These are phyloP conservation scores for Yarrowia sp. DNA, from an alignment of 805 yeast genomes.

Conservation along the genomic window DNA sequence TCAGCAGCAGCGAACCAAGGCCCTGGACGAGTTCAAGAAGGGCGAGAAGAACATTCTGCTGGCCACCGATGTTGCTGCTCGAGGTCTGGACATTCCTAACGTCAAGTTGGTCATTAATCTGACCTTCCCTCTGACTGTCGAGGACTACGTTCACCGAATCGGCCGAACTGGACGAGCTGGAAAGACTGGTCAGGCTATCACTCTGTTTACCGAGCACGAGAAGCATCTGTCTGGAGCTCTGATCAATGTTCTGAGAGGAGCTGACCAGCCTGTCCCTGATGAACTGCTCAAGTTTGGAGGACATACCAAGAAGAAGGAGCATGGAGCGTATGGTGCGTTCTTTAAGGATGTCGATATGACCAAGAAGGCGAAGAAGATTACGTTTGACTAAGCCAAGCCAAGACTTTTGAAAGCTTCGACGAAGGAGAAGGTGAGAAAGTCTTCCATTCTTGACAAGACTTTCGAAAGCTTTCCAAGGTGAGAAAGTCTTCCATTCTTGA, in stretches of 20 bases:
- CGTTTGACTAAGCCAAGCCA: constrained; percentile 60
- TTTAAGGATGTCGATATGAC: constrained; percentile 89
- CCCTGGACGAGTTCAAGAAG: constrained; percentile 81
- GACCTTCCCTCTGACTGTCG: constrained; percentile 95
- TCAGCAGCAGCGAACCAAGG: constrained; percentile 89
- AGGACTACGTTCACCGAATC: constrained; percentile 95
- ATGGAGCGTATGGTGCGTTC: constrained; percentile 97
- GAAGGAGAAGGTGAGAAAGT: too few species aligned
- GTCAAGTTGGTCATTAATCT: constrained; percentile 94
- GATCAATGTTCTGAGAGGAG: constrained; percentile 90
- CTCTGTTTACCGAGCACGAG: constrained; percentile 95
- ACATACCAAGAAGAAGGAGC: constrained; percentile 97
- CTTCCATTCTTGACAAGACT: too few species aligned
- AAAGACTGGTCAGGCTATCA: constrained; percentile 90
- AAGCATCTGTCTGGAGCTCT: constrained; percentile 95
- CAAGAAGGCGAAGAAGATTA: constrained; percentile 85
- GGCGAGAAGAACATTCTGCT: constrained; percentile 78
- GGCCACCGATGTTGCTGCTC: constrained; percentile 98
- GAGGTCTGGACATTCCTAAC: constrained; percentile 97
- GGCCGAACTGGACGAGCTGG: constrained; percentile 99
- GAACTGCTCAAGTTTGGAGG: constrained; percentile 95
- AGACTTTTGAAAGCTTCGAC: background rate
- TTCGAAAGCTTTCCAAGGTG: too few species aligned
- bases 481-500: too few species aligned
- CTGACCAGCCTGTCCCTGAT: constrained; percentile 94